phyloP scores from a whole-genome alignment of 352 stramenopile genomes.

The Globisporangium paroecandrum region DNA sequence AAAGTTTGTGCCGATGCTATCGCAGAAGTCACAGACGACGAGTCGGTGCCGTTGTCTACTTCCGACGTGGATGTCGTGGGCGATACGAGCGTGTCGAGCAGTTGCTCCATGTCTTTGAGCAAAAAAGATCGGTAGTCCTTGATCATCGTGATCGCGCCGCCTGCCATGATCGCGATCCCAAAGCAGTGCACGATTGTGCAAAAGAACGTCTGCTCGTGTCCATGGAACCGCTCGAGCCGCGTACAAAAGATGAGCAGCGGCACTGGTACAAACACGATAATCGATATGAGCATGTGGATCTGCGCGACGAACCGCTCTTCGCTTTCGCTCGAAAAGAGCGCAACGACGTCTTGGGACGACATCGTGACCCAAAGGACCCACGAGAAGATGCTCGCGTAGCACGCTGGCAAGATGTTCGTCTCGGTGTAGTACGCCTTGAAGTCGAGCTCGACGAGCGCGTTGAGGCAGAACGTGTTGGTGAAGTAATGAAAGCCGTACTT shows the following conservation, averaged over 20 bases:
- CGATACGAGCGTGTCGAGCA: conserved; percentile 30
- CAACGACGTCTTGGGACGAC: conserved; percentile 37
- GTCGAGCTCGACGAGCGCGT: conserved; percentile 60
- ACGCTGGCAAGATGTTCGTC: conserved; percentile 59
- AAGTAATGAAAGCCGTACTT: conserved; percentile 83
- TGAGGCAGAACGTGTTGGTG: conserved; percentile 66
- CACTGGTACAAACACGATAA: conserved; percentile 56
- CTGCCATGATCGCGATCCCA: conserved; percentile 40
- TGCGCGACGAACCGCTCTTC: conserved; percentile 27
- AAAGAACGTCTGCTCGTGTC: conserved; percentile 55
- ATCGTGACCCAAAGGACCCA: conserved; percentile 58
- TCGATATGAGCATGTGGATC: conserved; percentile 43
- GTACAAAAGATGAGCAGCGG: conserved; percentile 51
- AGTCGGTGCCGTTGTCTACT: not conserved
- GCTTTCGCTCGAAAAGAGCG: conserved; percentile 35
- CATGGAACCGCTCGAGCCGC: conserved; percentile 47
- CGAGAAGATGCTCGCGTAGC: conserved; percentile 53
- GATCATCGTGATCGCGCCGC: conserved; percentile 39
- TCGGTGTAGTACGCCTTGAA: conserved; percentile 78
- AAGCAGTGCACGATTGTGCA: conserved; percentile 74
- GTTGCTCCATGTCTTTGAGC: conserved; percentile 45
- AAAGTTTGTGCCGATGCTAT: conserved; percentile 17
- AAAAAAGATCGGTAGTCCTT: conserved; percentile 44
- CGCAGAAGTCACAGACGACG: not conserved
- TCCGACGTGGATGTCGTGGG: not conserved